These are phyloP conservation scores for Coccomyxa subellipsoidea DNA, from an alignment of 163 green algal species.

Conservation along the genomic window DNA sequence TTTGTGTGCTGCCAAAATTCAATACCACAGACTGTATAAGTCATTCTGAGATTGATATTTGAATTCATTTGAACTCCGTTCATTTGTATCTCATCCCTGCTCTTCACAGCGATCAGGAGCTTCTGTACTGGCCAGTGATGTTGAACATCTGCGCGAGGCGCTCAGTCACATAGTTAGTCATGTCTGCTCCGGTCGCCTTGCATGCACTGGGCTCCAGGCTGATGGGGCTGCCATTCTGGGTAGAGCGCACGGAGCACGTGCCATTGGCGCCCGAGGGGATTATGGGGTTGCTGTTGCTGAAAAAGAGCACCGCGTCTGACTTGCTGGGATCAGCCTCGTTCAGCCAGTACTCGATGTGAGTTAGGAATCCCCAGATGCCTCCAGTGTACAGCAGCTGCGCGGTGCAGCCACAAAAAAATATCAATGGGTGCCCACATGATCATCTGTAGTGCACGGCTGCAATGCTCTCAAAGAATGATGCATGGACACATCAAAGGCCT, in stretches of 20 bases:
- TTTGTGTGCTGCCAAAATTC: too few relatives aligned
- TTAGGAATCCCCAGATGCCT: slow-evolving; percentile 1
- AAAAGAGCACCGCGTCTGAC: not conserved
- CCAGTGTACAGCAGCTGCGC: not conserved
- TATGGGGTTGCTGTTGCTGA: not conserved
- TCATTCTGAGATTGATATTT: too few relatives aligned
- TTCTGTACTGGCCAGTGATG: not conserved
- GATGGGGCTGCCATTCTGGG: not conserved
- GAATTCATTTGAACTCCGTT: too few relatives aligned
- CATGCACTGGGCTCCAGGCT: not conserved
- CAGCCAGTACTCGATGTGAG: not conserved
- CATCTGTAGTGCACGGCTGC: too few relatives aligned
- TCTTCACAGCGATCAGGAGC: too few relatives aligned
- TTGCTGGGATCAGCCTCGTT: not conserved
- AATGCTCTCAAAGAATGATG: too few relatives aligned
- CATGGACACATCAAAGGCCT: too few relatives aligned
- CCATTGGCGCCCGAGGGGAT: not conserved
- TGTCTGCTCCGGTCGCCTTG: not conserved
- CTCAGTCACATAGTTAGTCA: not conserved
- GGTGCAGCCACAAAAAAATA: not conserved
- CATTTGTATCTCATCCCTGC: too few relatives aligned
- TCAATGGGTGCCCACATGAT: too few relatives aligned
- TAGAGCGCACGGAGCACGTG: not conserved
- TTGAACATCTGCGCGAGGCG: not conserved
- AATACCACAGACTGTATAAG: too few relatives aligned